Conservation (phyloP, 1,284 basidiomycete genomes). For the Mycocalia duriaeana region DNA sequence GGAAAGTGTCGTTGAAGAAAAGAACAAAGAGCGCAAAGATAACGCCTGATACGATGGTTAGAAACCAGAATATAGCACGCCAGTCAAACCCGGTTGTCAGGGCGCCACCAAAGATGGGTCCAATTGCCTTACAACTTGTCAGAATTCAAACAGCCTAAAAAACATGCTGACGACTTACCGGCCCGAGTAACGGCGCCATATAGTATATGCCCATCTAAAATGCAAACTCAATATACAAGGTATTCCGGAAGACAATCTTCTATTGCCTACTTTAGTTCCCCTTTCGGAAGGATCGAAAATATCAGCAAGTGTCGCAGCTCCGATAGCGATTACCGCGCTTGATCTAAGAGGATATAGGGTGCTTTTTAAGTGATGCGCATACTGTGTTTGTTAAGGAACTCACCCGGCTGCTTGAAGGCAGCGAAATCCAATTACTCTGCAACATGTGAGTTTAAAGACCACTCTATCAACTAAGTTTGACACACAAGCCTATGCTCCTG, state of each 20-base stretch:
- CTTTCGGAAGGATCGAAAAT: constrained; percentile 78
- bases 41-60: constrained; percentile 57
- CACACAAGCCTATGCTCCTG: constrained; percentile 47
- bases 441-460: background rate
- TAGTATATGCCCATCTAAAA: constrained; percentile 71
- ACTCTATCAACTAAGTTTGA: constrained; percentile 1
- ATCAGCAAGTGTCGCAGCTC: constrained; percentile 79
- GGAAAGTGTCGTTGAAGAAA: constrained; percentile 80
- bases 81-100: constrained; percentile 69
- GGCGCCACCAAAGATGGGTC: constrained; percentile 68
- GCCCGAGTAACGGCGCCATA: constrained; percentile 53
- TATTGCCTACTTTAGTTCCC: constrained; percentile 51
- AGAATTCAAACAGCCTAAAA: background rate
- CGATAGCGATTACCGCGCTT: constrained; percentile 73
- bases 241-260: background rate
- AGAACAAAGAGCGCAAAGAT: constrained; percentile 57
- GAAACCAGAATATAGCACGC: constrained; percentile 81
- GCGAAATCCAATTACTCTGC: constrained; percentile 68
- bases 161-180: constrained; percentile 18
- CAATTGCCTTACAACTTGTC: constrained; percentile 39
- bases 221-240: background rate
- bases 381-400: background rate
- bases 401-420: constrained; percentile 65
- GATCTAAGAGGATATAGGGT: constrained; percentile 51
- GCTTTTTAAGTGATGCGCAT: background rate